Conservation (phyloP, 2,329 filamentous ascomycete genomes). For the Rhynchosporium graminicola region DNA sequence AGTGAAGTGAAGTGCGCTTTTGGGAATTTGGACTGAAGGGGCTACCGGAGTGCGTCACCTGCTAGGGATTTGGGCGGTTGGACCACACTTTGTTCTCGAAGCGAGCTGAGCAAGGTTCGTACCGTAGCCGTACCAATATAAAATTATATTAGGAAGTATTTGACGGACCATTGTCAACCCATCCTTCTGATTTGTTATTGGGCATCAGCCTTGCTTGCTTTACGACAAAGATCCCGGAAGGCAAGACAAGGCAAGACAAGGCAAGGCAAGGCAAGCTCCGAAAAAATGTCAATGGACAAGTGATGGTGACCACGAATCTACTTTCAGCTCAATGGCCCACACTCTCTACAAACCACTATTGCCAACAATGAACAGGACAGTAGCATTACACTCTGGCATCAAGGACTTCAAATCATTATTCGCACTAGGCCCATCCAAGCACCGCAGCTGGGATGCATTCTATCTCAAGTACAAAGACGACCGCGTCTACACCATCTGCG, state of each 20-base stretch:
- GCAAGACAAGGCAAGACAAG: neutral
- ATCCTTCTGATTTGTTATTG: neutral
- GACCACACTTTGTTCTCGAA: neutral
- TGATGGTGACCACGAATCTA: neutral
- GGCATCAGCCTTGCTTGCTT: neutral
- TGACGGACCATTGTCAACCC: neutral
- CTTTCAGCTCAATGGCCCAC: neutral
- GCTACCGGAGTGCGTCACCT: constrained; percentile 5
- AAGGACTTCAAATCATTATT: neutral
- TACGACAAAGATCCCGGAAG: neutral
- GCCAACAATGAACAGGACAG: neutral
- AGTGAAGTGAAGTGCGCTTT: neutral
- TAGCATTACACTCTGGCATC: neutral
- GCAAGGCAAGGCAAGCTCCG: neutral
- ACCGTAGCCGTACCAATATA: neutral
- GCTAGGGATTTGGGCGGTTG: neutral
- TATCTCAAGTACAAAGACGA: constrained; percentile 8
- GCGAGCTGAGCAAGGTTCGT: neutral
- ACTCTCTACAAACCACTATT: neutral
- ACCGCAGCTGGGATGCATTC: neutral
- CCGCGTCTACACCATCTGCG: constrained; percentile 6
- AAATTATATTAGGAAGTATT: no score
- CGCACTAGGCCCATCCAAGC: neutral
- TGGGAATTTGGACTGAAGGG: constrained; percentile 6
- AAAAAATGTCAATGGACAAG: neutral